Percentiles rank a stretch among this genome's conserved stretches.
phyloP scores from a whole-genome alignment of 2,329 filamentous ascomycete species.

The Colletotrichum viniferum region DNA sequence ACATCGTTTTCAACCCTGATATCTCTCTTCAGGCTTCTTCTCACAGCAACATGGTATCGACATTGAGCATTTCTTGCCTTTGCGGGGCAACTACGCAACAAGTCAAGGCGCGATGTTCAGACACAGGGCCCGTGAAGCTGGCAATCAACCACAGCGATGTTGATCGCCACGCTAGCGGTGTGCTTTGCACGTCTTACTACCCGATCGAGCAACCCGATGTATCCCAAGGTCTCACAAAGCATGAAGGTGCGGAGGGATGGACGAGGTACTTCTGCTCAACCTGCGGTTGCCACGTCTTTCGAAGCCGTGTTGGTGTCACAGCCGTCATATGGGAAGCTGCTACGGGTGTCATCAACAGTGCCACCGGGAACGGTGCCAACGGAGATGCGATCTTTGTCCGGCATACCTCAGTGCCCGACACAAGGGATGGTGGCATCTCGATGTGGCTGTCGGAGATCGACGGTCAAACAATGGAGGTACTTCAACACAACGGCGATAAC shows the following conservation, averaged over 20 bases:
- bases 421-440: slow-evolving; percentile 41
- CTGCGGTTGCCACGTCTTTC: slow-evolving; percentile 48
- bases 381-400: neutral
- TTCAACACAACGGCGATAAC: neutral
- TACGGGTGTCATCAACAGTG: slow-evolving; percentile 37
- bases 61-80: slow-evolving; percentile 27
- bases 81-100: slow-evolving; percentile 29
- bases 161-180: slow-evolving; percentile 36
- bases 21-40: neutral
- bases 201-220: slow-evolving; percentile 27
- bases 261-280: slow-evolving; percentile 42
- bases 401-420: slow-evolving; percentile 32
- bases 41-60: neutral
- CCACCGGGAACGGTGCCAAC: neutral
- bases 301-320: slow-evolving; percentile 12
- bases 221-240: slow-evolving; percentile 12
- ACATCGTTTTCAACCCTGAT: neutral
- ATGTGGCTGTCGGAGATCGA: slow-evolving; percentile 27
- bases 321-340: slow-evolving; percentile 36
- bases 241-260: neutral
- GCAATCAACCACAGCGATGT: slow-evolving; percentile 36
- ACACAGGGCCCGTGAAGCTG: slow-evolving; percentile 1
- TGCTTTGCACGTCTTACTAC: slow-evolving; percentile 42
- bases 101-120: slow-evolving; percentile 1
- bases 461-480: neutral